phyloP scores from a whole-genome alignment of 2,329 filamentous ascomycete genomes.

The Penicillium sp. region DNA sequence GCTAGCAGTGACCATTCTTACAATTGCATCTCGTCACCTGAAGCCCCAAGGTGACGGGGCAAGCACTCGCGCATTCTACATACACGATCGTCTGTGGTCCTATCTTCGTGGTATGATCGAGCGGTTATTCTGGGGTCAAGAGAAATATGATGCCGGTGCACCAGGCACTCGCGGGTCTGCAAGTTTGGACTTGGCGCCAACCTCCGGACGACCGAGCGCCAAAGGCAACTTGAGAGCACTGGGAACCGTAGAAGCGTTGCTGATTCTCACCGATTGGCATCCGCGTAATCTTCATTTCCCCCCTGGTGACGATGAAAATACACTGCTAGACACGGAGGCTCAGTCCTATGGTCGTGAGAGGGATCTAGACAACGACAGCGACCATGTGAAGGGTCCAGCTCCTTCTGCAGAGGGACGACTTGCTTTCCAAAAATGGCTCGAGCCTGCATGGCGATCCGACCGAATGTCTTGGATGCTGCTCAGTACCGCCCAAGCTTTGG shows the following conservation, averaged over 20 bases:
- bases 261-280: slow-evolving; percentile 97
- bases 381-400: slow-evolving; percentile 51
- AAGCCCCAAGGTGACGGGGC: slow-evolving; percentile 78
- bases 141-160: slow-evolving; percentile 83
- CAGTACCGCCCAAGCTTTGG: slow-evolving; percentile 85
- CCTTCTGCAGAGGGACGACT: slow-evolving; percentile 77
- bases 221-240: slow-evolving; percentile 84
- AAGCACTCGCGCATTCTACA: slow-evolving; percentile 81
- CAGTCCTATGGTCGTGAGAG: slow-evolving; percentile 60
- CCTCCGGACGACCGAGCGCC: slow-evolving; percentile 54
- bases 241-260: slow-evolving; percentile 89
- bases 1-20: slow-evolving; percentile 85
- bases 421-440: slow-evolving; percentile 88
- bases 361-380: slow-evolving; percentile 44
- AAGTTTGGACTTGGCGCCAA: slow-evolving; percentile 66
- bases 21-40: slow-evolving; percentile 86
- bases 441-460: slow-evolving; percentile 92
- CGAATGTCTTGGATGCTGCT: slow-evolving; percentile 98
- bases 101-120: slow-evolving; percentile 95
- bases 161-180: slow-evolving; percentile 66
- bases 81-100: slow-evolving; percentile 94
- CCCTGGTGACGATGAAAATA: slow-evolving; percentile 67
- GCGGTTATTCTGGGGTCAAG: slow-evolving; percentile 91
- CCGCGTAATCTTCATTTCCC: slow-evolving; percentile 93
- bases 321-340: slow-evolving; percentile 70